A percentile compares a stretch with the other conserved stretches of the same genome.
Conservation (phyloP, 2,329 filamentous ascomycete species). For the Calonectria henricotiae region DNA sequence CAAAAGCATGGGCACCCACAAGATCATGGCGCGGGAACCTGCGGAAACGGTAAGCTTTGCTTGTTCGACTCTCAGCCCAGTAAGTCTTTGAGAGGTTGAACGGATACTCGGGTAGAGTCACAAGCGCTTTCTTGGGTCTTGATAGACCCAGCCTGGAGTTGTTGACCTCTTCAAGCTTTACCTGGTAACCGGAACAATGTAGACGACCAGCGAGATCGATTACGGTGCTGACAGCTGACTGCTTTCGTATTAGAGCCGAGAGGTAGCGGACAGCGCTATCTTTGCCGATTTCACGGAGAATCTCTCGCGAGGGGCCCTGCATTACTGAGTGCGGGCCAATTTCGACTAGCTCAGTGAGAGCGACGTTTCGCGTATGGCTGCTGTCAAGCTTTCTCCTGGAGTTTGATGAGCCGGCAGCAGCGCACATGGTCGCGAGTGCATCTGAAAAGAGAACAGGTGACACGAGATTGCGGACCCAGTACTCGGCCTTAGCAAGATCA, state of each 20-base stretch:
- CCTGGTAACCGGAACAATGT: not conserved
- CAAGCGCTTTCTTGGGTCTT: not conserved
- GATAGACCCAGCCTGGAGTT: not conserved
- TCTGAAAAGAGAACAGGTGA: conserved; percentile 11
- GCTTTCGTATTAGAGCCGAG: conserved; percentile 4
- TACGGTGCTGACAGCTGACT: conserved; percentile 6
- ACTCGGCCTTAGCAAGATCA: not conserved
- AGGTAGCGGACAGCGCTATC: not conserved
- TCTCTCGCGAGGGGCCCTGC: conserved; percentile 20
- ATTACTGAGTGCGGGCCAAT: conserved; percentile 29
- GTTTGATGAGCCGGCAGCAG: conserved; percentile 5
- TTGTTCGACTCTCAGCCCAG: conserved; percentile 9
- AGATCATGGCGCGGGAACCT: not conserved
- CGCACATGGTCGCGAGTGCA: conserved; percentile 3
- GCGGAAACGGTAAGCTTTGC: conserved; percentile 15
- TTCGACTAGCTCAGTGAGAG: conserved; percentile 13
- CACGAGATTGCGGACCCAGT: conserved; percentile 22
- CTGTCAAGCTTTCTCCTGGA: not conserved
- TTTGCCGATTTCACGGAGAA: not conserved
- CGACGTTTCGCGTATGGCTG: not conserved
- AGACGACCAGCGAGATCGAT: not conserved
- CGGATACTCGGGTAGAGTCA: not conserved
- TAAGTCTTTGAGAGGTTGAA: conserved; percentile 14
- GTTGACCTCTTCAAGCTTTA: conserved; percentile 15
- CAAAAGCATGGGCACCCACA: not conserved